Evolutionary conservation across 2,329 filamentous ascomycete genomes (phyloP).

Genomic region (Alternaria incomplexa): DNA sequence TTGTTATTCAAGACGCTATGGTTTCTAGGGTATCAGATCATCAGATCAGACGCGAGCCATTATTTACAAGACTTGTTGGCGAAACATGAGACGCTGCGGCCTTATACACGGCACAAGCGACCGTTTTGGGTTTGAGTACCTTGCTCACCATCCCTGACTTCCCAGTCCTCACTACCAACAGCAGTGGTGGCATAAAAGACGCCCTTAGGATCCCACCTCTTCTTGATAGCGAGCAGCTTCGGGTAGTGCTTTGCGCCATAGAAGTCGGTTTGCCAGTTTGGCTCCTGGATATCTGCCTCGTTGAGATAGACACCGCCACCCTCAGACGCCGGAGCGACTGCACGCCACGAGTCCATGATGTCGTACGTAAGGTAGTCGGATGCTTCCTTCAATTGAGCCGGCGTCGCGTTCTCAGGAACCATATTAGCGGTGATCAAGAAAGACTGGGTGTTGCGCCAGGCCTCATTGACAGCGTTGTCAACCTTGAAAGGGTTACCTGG

Average conservation of each 20-base stretch:
- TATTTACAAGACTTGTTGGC: no score
- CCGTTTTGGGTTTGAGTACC: constrained; percentile 32
- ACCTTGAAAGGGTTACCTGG: constrained; percentile 19
- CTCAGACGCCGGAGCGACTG: constrained; percentile 23
- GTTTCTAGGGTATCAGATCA: no score
- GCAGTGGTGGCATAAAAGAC: constrained; percentile 35
- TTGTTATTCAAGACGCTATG: no score
- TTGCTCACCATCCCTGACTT: constrained; percentile 25
- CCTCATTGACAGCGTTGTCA: constrained; percentile 35
- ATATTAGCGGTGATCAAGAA: constrained; percentile 31
- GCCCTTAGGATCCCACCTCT: constrained; percentile 31
- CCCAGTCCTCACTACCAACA: constrained; percentile 34
- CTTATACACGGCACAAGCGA: constrained; percentile 32
- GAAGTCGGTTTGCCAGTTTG: constrained; percentile 34
- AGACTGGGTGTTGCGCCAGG: constrained; percentile 29
- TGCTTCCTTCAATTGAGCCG: constrained; percentile 14
- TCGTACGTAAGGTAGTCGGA: constrained; percentile 20
- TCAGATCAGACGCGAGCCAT: no score
- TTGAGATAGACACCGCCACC: constrained; percentile 37
- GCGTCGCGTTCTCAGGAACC: constrained; percentile 18
- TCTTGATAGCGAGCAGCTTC: constrained; percentile 31
- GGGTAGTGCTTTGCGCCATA: constrained; percentile 37
- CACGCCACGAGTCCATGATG: constrained; percentile 23
- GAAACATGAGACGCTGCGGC: neutral
- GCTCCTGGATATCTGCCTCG: constrained; percentile 35